Percentiles rank a stretch among this genome's conserved stretches.
Evolutionary conservation across 306 rosid genomes (phyloP).

Genomic region (Vachellia pachyceras): DNA sequence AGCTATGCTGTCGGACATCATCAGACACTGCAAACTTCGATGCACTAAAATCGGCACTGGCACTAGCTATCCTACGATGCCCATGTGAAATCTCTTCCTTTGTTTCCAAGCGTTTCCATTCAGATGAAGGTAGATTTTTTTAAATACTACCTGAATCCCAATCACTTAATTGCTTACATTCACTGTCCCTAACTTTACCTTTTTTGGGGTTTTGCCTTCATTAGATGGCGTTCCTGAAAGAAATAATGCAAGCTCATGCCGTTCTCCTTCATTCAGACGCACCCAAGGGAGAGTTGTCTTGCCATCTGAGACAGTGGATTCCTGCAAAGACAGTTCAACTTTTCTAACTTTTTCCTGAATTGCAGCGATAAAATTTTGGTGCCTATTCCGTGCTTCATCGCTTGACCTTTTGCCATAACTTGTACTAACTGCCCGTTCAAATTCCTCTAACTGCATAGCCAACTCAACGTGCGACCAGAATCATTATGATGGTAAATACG

Average conservation of each 20-base stretch:
- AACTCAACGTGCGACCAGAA: conserved; percentile 36
- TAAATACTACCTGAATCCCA: conserved; percentile 41
- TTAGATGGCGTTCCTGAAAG: conserved; percentile 62
- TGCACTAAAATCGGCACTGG: conserved; percentile 75
- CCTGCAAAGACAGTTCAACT: conserved; percentile 59
- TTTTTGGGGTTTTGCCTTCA: conserved; percentile 34
- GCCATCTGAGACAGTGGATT: conserved; percentile 59
- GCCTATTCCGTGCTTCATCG: conserved; percentile 73
- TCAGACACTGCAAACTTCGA: conserved; percentile 82
- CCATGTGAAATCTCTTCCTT: conserved; percentile 62
- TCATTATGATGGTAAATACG: conserved; percentile 17
- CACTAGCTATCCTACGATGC: conserved; percentile 95
- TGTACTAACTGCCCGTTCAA: conserved; percentile 66
- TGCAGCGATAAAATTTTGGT: conserved; percentile 69
- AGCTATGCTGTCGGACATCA: conserved; percentile 45
- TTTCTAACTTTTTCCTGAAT: conserved; percentile 63
- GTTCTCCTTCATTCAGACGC: conserved; percentile 81
- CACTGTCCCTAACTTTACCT: conserved; percentile 41
- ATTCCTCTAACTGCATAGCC: conserved; percentile 86
- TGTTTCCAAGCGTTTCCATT: conserved; percentile 41
- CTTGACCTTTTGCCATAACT: conserved; percentile 65
- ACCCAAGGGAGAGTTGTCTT: conserved; percentile 71
- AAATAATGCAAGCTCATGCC: conserved; percentile 80
- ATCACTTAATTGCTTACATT: conserved; percentile 42
- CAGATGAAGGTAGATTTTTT: conserved; percentile 48